A percentile compares a stretch with the other conserved stretches of the same genome.
Conservation (phyloP, 805 yeast species). For the Helenozyma baotianmanensis region DNA sequence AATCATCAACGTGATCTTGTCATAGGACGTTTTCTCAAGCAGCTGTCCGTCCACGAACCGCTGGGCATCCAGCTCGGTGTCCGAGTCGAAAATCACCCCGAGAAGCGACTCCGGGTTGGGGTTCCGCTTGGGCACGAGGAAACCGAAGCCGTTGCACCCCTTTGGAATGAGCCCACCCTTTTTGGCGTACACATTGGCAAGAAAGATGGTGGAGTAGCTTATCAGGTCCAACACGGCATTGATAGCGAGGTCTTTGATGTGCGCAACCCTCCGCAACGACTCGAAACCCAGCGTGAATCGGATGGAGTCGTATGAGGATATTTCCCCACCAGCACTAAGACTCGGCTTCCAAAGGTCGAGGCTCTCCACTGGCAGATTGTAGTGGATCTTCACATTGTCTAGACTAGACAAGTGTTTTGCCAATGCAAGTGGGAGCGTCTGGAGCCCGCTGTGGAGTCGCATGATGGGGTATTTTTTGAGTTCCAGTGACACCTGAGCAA, state of each 20-base stretch:
- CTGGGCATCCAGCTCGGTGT: constrained; percentile 54
- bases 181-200: constrained; percentile 62
- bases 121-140: constrained; percentile 61
- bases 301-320: constrained; percentile 16
- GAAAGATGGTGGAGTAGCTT: constrained; percentile 47
- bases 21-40: constrained; percentile 33
- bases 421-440: constrained; percentile 45
- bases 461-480: constrained; percentile 61
- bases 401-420: constrained; percentile 29
- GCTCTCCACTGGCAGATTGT: constrained; percentile 20
- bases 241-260: constrained; percentile 4
- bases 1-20: constrained; percentile 82
- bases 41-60: constrained; percentile 14
- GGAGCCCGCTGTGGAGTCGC: constrained; percentile 53
- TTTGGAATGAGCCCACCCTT: constrained; percentile 31
- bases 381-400: constrained; percentile 39
- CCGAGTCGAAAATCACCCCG: constrained; percentile 91
- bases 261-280: constrained; percentile 27
- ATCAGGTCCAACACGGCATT: constrained; percentile 18
- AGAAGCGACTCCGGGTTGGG: constrained; percentile 53
- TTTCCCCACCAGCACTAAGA: background rate
- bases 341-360: constrained; percentile 17
- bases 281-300: constrained; percentile 54
- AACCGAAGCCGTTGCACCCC: constrained; percentile 73
- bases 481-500: constrained; percentile 29